Base-by-base conservation (phyloP, 2,329 filamentous ascomycete species). In the Lojkania enalia region DNA sequence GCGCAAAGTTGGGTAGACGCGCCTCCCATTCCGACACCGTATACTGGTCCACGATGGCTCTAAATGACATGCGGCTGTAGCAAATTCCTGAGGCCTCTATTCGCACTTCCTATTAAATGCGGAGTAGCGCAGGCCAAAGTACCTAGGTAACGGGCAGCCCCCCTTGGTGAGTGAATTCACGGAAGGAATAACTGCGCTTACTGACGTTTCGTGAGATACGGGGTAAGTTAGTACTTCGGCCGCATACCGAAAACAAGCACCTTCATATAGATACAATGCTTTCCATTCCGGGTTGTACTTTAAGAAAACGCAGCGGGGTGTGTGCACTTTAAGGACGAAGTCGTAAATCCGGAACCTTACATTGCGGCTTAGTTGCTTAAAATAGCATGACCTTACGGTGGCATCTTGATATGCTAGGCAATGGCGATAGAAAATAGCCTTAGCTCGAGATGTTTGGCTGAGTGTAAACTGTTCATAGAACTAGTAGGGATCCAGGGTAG, bases 11-110 rank as follows among this genome's bases (percentile, higher is more conserved):
- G 5, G 37, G 37, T 9, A 39, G 37, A 5, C 37, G 37, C 5
- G 37, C 37, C 21, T 39, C 37, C 37, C 37, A 39, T 16, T 29
- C 37, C 16, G 37, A 25, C 5, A 39, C 21, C n/a, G 37, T 30
- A 14, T 18, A 39, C 21, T 21, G 37, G 23, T 39, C 37, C 15
- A 15, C n/a, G 30, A 33, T 31, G 37, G 37, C 5, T 21, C 37
- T 19, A 18, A 39, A 39, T 7, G 21, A 4, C 11, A 14, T 15
- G 4, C 20, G 25, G 5, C 25, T 12, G 15, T 39, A 39, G 37
- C 29, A 39, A 3, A 39, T 5, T 11, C 15, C 11, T 5, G 25
- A 6, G 25, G 5, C 21, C 4, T 5, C 25, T 3, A 31, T 12
- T 4, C 37, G 37, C 5, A 18, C 13, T 7, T 29, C 21, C 6